Evolutionary conservation across 805 yeast genomes (phyloP).

Genomic region (Candida morakotiae): DNA sequence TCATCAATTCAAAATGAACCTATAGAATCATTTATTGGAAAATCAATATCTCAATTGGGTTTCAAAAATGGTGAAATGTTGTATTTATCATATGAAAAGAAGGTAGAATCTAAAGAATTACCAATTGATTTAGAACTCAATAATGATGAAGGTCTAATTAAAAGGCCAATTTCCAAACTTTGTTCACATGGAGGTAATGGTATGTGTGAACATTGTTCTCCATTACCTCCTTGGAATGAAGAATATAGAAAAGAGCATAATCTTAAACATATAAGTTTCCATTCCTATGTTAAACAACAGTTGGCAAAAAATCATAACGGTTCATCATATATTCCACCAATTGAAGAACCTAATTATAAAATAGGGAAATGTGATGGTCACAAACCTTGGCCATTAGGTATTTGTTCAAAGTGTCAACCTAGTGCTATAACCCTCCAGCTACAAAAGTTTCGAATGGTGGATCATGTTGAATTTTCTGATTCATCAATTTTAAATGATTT

Average conservation of each 20-base stretch:
- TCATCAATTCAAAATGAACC: slow-evolving; percentile 42
- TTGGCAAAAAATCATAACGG: slow-evolving; percentile 69
- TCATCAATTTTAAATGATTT: slow-evolving; percentile 73
- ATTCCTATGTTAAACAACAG: slow-evolving; percentile 72
- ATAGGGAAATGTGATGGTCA: slow-evolving; percentile 72
- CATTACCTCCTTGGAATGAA: slow-evolving; percentile 92
- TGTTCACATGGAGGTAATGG: slow-evolving; percentile 92
- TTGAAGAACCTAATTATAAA: slow-evolving; percentile 64
- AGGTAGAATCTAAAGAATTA: slow-evolving; percentile 43
- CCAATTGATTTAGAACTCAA: slow-evolving; percentile 67
- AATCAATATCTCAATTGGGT: slow-evolving; percentile 40
- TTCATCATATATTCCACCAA: slow-evolving; percentile 66
- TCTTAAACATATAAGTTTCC: slow-evolving; percentile 86
- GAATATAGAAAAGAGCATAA: slow-evolving; percentile 67
- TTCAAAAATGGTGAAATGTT: slow-evolving; percentile 59
- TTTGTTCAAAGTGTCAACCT: slow-evolving; percentile 96
- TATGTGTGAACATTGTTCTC: slow-evolving; percentile 97
- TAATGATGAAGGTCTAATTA: slow-evolving; percentile 65
- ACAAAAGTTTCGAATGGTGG: slow-evolving; percentile 93
- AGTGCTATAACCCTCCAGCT: slow-evolving; percentile 89
- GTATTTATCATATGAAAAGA: slow-evolving; percentile 32
- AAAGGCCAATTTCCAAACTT: slow-evolving; percentile 54
- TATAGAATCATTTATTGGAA: slow-evolving; percentile 33
- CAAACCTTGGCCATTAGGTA: slow-evolving; percentile 90
- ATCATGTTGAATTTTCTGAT: slow-evolving; percentile 87